Base-by-base conservation (phyloP, 192 early-diverging fungal genomes). In the Phlyctochytrium bullatum region DNA sequence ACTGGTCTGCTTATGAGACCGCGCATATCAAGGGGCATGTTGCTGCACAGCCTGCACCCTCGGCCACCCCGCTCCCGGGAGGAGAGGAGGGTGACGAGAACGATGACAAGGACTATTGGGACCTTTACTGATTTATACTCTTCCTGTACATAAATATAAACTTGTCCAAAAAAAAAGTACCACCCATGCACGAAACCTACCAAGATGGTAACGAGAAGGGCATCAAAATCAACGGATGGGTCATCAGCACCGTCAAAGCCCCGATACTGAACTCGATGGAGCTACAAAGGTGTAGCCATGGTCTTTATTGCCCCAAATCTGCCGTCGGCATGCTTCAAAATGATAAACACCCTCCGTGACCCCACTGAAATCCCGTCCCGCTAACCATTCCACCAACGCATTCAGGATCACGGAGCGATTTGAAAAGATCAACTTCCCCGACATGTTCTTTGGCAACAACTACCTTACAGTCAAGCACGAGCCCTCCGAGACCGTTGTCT, bases 361-460 rank as follows among this genome's bases (percentile, higher is more conserved):
- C n/a, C n/a, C n/a, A n/a, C 30, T 27, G 14, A 0, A 32, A 34
- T 59, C 31, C 0, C 29, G 3, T n/a, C 25, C 28, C 29, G 29
- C 23, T 60, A 17, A 67, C 36, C 29, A 14, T 34, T 28, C 23
- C 17, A 20, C 35, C 16, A 28, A 58, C 2, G n/a, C 29, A 2
- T 6, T 14, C 10, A 73, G 70, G 54, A 63, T 64, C 20, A 32
- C 72, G 6, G 35, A 66, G 47, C 23, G 32, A 14, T 10, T 78
- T n/a, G 50, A 6, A 20, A 47, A 61, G 4, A 84, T 96, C 52
- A 91, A 90, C 34, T 83, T 90, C 17, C 96, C 96, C 31, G 96
- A 98, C 78, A 98, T 98, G 96, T 90, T 95, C 33, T 98, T 96
- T 87, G 94, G 94, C 52, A 86, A 90, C 80, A 95, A 93, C 79